Evolutionary conservation across 1,284 basidiomycete species (phyloP).

Genomic region (Inonotus hispidus): DNA sequence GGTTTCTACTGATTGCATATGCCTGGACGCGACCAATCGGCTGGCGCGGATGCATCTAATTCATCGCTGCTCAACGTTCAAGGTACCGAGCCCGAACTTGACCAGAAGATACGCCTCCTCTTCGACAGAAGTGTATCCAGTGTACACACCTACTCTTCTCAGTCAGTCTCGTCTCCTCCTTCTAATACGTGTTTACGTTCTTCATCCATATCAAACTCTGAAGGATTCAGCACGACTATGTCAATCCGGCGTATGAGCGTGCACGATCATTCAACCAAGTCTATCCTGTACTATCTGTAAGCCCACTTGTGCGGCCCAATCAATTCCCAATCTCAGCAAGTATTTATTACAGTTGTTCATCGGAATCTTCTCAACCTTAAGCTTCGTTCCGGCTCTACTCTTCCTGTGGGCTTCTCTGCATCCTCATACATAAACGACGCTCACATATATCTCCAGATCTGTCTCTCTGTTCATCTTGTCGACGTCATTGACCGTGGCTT

Average conservation of each 20-base stretch:
- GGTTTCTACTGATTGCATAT: neutral
- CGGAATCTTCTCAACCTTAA: neutral
- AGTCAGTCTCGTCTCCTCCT: neutral
- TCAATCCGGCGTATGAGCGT: neutral
- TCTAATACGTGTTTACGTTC: neutral
- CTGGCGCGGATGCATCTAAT: neutral
- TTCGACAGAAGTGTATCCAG: neutral
- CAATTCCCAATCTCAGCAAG: neutral
- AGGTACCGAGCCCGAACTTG: neutral
- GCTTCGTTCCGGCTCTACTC: neutral
- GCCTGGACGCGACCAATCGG: neutral
- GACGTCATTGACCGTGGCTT: neutral
- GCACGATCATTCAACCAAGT: neutral
- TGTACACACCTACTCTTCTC: neutral
- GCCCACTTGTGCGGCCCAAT: neutral
- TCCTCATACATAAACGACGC: neutral
- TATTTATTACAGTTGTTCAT: neutral
- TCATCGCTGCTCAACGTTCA: too few relatives aligned
- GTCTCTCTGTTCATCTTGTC: neutral
- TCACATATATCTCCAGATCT: neutral
- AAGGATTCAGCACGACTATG: neutral
- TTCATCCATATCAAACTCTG: neutral
- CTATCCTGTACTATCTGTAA: neutral
- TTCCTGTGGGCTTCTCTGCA: neutral
- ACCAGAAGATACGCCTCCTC: neutral